Conservation (phyloP, 148 eudicot genomes). For the Chenopodium formosanum region DNA sequence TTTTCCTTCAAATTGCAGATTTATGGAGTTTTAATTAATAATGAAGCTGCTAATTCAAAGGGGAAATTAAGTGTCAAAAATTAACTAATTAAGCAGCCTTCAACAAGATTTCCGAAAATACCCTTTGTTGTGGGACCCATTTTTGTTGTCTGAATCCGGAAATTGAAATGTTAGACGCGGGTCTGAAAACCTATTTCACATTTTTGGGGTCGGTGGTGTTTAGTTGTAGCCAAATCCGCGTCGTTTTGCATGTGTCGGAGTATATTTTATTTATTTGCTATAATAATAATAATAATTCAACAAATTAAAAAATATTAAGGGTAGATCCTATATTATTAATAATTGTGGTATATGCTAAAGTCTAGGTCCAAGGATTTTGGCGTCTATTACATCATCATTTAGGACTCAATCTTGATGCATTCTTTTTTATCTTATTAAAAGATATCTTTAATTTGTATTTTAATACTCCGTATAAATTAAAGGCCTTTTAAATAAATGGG, state of each 20-base stretch:
- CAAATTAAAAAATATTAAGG: too few relatives aligned
- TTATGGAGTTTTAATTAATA: not conserved
- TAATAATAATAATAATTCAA: too few relatives aligned
- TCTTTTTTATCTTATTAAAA: too few relatives aligned
- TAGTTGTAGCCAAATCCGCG: constrained; percentile 15
- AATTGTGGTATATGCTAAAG: too few relatives aligned
- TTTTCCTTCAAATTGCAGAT: not conserved
- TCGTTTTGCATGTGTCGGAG: constrained; percentile 13
- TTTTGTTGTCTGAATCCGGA: constrained; percentile 16
- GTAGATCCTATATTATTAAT: too few relatives aligned
- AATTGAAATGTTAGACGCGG: constrained; percentile 30
- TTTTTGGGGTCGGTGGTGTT: constrained; percentile 14
- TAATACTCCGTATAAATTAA: too few relatives aligned
- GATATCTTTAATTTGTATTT: too few relatives aligned
- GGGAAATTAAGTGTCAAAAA: not conserved
- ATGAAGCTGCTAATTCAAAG: constrained; percentile 12
- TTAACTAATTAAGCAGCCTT: constrained; percentile 9
- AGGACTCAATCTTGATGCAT: too few relatives aligned
- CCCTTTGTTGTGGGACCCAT: constrained; percentile 23
- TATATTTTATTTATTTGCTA: not conserved
- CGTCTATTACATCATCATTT: too few relatives aligned
- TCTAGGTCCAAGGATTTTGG: too few relatives aligned
- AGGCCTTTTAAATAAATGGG: too few relatives aligned
- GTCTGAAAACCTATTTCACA: not conserved
- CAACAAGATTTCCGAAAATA: constrained; percentile 15